phyloP scores from a whole-genome alignment of 2,329 filamentous ascomycete species.

The Monosporascus sp. region DNA sequence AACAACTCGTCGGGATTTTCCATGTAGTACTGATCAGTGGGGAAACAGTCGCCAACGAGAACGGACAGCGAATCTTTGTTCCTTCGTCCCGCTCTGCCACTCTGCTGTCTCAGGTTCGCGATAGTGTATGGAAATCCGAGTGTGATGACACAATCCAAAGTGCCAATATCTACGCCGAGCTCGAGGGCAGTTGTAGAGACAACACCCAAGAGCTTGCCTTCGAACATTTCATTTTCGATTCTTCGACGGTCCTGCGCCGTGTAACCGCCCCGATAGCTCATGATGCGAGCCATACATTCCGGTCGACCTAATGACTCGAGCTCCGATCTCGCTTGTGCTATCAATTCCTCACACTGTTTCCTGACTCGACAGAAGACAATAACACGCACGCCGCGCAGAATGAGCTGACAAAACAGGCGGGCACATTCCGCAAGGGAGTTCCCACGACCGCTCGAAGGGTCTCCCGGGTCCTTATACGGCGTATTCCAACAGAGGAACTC shows the following conservation, averaged over 20 bases:
- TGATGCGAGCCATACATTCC: conserved; percentile 75
- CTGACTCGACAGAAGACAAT: conserved; percentile 90
- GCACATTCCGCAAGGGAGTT: conserved; percentile 83
- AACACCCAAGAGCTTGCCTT: conserved; percentile 87
- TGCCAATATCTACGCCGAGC: conserved; percentile 91
- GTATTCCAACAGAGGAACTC: conserved; percentile 99
- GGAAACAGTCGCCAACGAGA: conserved; percentile 81
- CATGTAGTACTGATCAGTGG: conserved; percentile 96
- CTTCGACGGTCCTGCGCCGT: conserved; percentile 81
- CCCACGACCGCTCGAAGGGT: conserved; percentile 80
- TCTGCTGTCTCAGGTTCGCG: conserved; percentile 90
- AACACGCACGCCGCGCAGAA: conserved; percentile 81
- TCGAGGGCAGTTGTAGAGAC: conserved; percentile 91
- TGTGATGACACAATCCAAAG: conserved; percentile 86
- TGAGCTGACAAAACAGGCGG: conserved; percentile 81
- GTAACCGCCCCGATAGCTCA: conserved; percentile 94
- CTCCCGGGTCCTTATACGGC: conserved; percentile 82
- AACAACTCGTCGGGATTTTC: conserved; percentile 91
- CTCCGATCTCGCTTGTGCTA: conserved; percentile 74
- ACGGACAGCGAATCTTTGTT: conserved; percentile 93
- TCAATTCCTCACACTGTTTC: conserved; percentile 80
- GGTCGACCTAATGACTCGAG: conserved; percentile 65
- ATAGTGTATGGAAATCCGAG: conserved; percentile 96
- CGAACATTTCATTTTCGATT: conserved; percentile 96
- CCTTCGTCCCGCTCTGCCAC: conserved; percentile 81